Conservation (phyloP, 345 rosid species). For the Syzygium jambos region DNA sequence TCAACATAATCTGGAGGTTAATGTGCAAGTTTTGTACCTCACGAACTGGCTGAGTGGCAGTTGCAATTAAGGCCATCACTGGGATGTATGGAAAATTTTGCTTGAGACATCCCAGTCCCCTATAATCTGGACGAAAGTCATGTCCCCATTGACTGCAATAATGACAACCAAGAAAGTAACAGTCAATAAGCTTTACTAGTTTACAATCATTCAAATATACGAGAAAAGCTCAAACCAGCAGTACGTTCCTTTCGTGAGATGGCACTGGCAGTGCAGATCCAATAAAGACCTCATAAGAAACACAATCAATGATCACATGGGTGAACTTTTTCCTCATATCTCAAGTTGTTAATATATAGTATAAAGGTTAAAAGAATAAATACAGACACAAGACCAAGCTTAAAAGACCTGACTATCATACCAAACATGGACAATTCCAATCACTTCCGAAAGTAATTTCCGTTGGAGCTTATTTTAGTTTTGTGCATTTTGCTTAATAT, state of each 20-base stretch:
- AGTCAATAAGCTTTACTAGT: not conserved
- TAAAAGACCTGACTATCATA: no score
- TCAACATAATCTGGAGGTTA: not conserved
- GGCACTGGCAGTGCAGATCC: no score
- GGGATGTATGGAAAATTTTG: slow-evolving; percentile 65
- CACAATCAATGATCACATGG: no score
- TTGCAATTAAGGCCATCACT: slow-evolving; percentile 80
- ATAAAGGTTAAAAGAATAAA: no score
- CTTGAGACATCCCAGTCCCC: slow-evolving; percentile 72
- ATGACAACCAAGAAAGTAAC: not conserved
- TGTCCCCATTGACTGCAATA: slow-evolving; percentile 85
- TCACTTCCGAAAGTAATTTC: not conserved
- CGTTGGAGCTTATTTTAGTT: not conserved
- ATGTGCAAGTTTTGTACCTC: slow-evolving; percentile 28
- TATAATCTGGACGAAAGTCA: slow-evolving; percentile 92
- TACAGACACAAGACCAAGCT: no score
- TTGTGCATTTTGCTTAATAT: not conserved
- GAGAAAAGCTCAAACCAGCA: not conserved
- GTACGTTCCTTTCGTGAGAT: no score
- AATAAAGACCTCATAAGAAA: no score
- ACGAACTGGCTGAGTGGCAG: slow-evolving; percentile 75
- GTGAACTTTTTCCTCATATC: no score
- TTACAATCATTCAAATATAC: not conserved
- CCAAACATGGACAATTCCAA: not conserved
- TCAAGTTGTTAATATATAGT: no score